Evolutionary conservation across 768 basidiomycete species (phyloP), one percentile per base, ranked within the genome.

Genomic region (Boletus fagicola): DNA sequence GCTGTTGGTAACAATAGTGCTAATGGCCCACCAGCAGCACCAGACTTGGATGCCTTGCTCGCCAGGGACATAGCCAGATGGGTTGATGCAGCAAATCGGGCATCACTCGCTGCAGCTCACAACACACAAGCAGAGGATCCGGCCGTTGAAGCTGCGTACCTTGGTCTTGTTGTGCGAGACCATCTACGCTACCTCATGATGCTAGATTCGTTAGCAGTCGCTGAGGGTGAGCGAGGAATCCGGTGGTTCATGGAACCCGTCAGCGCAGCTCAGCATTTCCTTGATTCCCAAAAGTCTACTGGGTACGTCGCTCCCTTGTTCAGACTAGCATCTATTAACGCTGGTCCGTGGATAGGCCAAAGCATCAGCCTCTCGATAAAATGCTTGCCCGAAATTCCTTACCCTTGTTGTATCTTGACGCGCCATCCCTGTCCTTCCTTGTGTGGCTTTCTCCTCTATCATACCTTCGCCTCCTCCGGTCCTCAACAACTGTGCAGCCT

Each of bases 341-440:
- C 26, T 36, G 5, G 39, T 45, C 5, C 22, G 28, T 3, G 48
- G 38, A 45, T 59, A 83, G 83, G 24, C 72, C 77, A 33, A 71
- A 80, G 33, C 68, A 68, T 22, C 65, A 74, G 24, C 57, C 91
- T 30, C 77, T 94, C 26, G 91, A 94, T 68, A 83, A 90, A 22
- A 83, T 83, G 68, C 77, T 93, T 42, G 55, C 60, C 42, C 70
- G 59, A 47, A 54, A 88, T 68, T 76, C 82, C 0, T 74, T 92
- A 35, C 88, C 89, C 8, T 71, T 93, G n/a, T 84, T 87, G 4
- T 92, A 88, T 66, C 79, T 92, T 3, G 74, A 75, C 15, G 78
- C 80, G 1, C 87, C 89, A 7, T 85, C 84, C 0, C 72, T 91
- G 50, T 87, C 87, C 10, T 91, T 93, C 68, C 76, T 93, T 10